Percentiles rank a stretch among this genome's conserved stretches.
These are phyloP conservation scores for Carallia pectinifolia DNA, from an alignment of 345 rosid genomes.

Conservation along the genomic window DNA sequence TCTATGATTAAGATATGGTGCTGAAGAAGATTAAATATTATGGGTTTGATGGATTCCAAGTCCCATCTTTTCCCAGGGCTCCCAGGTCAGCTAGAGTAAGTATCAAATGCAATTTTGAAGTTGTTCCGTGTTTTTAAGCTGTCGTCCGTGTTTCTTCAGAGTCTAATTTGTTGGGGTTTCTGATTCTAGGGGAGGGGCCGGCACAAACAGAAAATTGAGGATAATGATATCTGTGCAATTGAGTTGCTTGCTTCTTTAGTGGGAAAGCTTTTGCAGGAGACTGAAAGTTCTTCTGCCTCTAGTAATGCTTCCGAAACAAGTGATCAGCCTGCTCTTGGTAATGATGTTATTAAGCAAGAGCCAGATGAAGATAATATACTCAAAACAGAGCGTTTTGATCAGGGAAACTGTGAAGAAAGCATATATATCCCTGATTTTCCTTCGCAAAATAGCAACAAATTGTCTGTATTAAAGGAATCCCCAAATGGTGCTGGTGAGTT, in stretches of 20 bases:
- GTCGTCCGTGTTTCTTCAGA: constrained; percentile 8
- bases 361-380: constrained; percentile 35
- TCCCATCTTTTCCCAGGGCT: constrained; percentile 55
- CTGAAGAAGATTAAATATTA: constrained; percentile 57
- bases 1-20: constrained; percentile 70
- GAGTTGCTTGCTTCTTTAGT: constrained; percentile 91
- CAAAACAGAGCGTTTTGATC: constrained; percentile 45
- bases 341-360: constrained; percentile 38
- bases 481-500: constrained; percentile 32
- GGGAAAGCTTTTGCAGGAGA: constrained; percentile 74
- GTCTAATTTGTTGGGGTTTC: constrained; percentile 17
- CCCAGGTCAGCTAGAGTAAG: constrained; percentile 88
- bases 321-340: constrained; percentile 34
- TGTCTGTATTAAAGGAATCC: constrained; percentile 28
- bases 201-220: constrained; percentile 41
- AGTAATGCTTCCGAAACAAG: constrained; percentile 62
- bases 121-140: not conserved
- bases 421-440: constrained; percentile 27
- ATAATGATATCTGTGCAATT: constrained; percentile 52
- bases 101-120: constrained; percentile 3
- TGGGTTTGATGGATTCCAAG: constrained; percentile 51
- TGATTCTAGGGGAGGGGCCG: constrained; percentile 50
- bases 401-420: constrained; percentile 44
- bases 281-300: constrained; percentile 75
- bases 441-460: constrained; percentile 28